Evolutionary conservation across 495 filamentous ascomycete genomes (phyloP).

Genomic region (Recurvomyces mirabilis): DNA sequence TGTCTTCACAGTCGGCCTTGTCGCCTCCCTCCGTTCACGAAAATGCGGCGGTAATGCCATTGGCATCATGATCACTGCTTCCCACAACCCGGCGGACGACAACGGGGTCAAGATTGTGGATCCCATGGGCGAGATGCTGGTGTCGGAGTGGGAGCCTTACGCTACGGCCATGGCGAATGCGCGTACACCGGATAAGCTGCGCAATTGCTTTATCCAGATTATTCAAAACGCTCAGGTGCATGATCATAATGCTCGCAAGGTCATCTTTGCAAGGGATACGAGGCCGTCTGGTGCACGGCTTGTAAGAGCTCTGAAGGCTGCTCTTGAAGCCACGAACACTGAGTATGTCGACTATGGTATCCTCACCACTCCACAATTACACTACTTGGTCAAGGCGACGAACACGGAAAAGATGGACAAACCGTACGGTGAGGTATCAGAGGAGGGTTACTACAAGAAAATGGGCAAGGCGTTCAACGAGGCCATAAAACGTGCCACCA

Average conservation of each 20-base stretch:
- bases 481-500: conserved; percentile 63
- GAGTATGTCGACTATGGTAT: conserved; percentile 71
- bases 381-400: conserved; percentile 88
- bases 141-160: conserved; percentile 67
- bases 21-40: conserved; percentile 81
- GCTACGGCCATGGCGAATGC: conserved; percentile 83
- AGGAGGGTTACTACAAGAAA: conserved; percentile 92
- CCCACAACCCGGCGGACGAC: conserved; percentile 92
- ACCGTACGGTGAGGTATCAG: conserved; percentile 76
- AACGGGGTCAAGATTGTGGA: conserved; percentile 98
- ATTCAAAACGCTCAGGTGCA: conserved; percentile 58
- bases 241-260: conserved; percentile 66
- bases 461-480: conserved; percentile 63
- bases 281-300: conserved; percentile 80
- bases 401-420: conserved; percentile 77
- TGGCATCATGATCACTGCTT: conserved; percentile 97
- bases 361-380: conserved; percentile 89
- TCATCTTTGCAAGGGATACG: conserved; percentile 87
- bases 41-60: conserved; percentile 82
- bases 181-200: conserved; percentile 56
- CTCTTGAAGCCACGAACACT: conserved; percentile 60
- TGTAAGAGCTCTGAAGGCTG: conserved; percentile 62
- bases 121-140: conserved; percentile 50
- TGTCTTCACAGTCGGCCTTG: conserved; percentile 78
- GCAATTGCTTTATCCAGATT: conserved; percentile 42